Percentiles rank a stretch among this genome's conserved stretches.
phyloP scores from a whole-genome alignment of 106 monocot species.

The Phalaenopsis equestris region DNA sequence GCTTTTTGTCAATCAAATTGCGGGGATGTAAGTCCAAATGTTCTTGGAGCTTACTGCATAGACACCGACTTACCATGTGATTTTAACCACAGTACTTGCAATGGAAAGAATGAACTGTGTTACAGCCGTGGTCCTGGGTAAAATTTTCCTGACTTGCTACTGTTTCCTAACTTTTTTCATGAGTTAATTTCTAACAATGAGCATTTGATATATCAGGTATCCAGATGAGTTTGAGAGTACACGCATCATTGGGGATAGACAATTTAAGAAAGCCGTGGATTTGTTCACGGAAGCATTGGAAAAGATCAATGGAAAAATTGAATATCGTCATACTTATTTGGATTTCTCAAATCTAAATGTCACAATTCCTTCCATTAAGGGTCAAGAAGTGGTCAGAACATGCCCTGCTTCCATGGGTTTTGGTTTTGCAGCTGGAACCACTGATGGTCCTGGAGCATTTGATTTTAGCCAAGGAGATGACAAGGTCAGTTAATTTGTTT shows the following conservation, averaged over 20 bases:
- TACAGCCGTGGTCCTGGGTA: constrained; percentile 97
- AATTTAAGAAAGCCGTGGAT: constrained; percentile 69
- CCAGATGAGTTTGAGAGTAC: constrained; percentile 98
- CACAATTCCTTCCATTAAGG: constrained; percentile 23
- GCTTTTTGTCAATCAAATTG: constrained; percentile 97
- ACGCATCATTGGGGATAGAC: constrained; percentile 75
- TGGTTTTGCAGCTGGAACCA: constrained; percentile 95
- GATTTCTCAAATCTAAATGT: constrained; percentile 74
- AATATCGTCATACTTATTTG: constrained; percentile 69
- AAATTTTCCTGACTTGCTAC: background rate
- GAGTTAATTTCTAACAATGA: background rate
- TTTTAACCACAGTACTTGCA: constrained; percentile 91
- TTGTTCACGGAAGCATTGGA: constrained; percentile 71
- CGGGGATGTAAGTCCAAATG: constrained; percentile 98
- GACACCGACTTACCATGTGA: constrained; percentile 84
- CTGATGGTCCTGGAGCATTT: constrained; percentile 96
- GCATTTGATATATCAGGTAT: constrained; percentile 34
- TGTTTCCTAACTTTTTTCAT: background rate
- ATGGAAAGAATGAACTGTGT: constrained; percentile 91
- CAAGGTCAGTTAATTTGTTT: constrained; percentile 30
- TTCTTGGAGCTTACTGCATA: constrained; percentile 80
- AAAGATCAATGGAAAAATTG: constrained; percentile 62
- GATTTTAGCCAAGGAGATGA: constrained; percentile 91
- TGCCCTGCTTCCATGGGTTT: constrained; percentile 97
- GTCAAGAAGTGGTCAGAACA: constrained; percentile 41